Base-by-base conservation (phyloP, 176 grass and related monocot species). In the Bothriochloa decipiens region DNA sequence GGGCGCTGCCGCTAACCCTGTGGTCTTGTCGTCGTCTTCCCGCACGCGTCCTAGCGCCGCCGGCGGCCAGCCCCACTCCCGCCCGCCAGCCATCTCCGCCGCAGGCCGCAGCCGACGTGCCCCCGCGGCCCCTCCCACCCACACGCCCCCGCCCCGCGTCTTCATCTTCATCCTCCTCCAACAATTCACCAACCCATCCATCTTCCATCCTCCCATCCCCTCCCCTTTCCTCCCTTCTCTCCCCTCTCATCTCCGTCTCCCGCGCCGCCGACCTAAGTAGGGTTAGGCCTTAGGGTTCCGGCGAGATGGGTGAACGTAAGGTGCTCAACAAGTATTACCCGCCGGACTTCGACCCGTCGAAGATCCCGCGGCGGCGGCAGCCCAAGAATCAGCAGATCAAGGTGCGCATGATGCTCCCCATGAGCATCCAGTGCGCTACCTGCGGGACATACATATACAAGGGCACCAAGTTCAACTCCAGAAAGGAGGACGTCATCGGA, bases 391-490 rank as follows among this genome's bases (percentile, higher is more conserved):
- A 89, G 80, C 91, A 96, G 83, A 93, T 93, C 45, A 93, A 91
- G 72, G 93, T 96, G 80, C 88, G 88, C 28, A 96, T 93, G 93
- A 91, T 96, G 93, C 93, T 93, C 4, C 91, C 93, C 40, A 93
- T 93, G 88, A 93, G 86, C 88, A 91, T 96, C 86, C 93, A 75
- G 3, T 93, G 93, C 68, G 68, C 17, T 68, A 93, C 91, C 83
- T 93, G 93, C 13, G 91, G 93, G 14, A 93, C 83, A 2, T 95
- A 93, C 91, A 93, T 96, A 77, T 91, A 88, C 81, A 96, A 91
- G 84, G 93, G 93, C 17, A 96, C 93, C 39, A 95, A 96, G 70
- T 96, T 96, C 81, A 96, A 96, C 79, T 93, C 91, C n/a, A 78
- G 93, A 15, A 96, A 93, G 78, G 93, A 96, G 77, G 88, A 92